Base-by-base conservation (phyloP, 148 eudicot genomes). In the Bassia scoparia region DNA sequence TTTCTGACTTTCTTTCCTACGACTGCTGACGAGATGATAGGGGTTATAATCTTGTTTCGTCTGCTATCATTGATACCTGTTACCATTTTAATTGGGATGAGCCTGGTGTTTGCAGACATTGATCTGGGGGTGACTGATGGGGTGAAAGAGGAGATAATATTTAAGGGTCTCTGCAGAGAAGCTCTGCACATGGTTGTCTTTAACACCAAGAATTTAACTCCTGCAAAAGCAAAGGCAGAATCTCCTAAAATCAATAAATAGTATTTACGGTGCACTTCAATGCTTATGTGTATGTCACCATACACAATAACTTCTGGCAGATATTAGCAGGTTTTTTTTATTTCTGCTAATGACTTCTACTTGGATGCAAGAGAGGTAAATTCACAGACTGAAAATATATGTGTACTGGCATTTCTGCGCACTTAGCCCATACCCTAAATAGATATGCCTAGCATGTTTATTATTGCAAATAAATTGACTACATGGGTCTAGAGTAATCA, bases 131-230 rank as follows among this genome's bases (percentile, higher is more conserved):
- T n/a, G n/a, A n/a, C n/a, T n/a, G 92, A 83, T 64, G 97, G 18
- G 97, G 97, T 70, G 97, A 87, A 86, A 91, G 29, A 91, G 90
- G 73, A 91, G 97, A 79, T 91, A 74, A 89, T 89, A 72, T 91
- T 91, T 13, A 91, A 87, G 54, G n/a, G 97, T 91, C 80, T 91
- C 97, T 13, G 97, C 95, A 33, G 89, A 91, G 82, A 91, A 91
- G 86, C 97, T 91, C 56, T 89, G 97, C 97, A n/a, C 94, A 89
- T 91, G 74, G 89, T n/a, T 87, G 89, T 91, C 97, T 81, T 91
- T 87, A 13, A 86, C 90, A 9, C 97, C 97, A n/a, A 17, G 89
- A 78, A 74, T 89, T 86, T 30, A 91, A n/a, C n/a, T n/a, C 97
- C 97, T 91, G 85, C n/a, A 50, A 38, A 78, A 43, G 33, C 38